A percentile compares a stretch with the other conserved stretches of the same genome.
Conservation (phyloP, 208 protist genomes). For the Sergeia podlipaevii region DNA sequence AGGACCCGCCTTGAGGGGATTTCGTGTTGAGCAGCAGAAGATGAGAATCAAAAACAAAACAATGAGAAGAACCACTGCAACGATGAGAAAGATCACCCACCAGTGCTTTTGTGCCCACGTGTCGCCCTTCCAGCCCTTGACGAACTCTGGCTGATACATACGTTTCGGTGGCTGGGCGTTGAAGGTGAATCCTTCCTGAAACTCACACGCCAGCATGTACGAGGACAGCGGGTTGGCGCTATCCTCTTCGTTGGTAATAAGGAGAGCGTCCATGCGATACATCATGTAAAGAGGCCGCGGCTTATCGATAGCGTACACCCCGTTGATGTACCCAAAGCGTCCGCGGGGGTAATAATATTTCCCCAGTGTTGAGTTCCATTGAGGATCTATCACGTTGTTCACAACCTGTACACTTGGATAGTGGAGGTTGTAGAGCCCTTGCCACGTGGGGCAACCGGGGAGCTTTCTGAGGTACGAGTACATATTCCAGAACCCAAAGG, state of each 20-base stretch:
- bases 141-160: not conserved
- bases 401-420: no score
- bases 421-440: no score
- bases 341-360: no score
- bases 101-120: conserved; percentile 8
- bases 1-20: conserved; percentile 9
- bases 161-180: not conserved
- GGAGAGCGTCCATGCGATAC: not conserved
- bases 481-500: no score
- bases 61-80: conserved; percentile 23
- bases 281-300: no score
- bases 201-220: not conserved
- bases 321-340: no score
- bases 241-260: not conserved
- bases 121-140: conserved; percentile 9
- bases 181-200: not conserved
- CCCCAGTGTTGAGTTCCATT: no score
- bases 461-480: no score
- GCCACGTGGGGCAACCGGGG: no score
- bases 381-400: no score
- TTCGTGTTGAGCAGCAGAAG: conserved; percentile 39
- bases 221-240: not conserved
- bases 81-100: conserved; percentile 17
- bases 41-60: conserved; percentile 33
- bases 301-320: no score